Conservation (phyloP, 352 stramenopile species). For the Plasmopara muralis region DNA sequence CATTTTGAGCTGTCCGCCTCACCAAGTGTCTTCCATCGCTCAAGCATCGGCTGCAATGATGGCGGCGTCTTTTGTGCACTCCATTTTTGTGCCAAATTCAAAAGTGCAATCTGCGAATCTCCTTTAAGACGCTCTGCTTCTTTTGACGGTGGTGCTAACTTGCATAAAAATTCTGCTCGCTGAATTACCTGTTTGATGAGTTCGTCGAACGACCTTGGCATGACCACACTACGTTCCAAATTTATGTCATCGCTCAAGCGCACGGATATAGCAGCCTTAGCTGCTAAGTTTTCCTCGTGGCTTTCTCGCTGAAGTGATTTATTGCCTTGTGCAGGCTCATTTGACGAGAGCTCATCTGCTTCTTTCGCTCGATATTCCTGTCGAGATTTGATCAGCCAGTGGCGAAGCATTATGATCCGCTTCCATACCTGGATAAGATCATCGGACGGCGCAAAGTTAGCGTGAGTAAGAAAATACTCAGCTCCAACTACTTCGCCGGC, state of each 20-base stretch:
- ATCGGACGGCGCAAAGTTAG: conserved; percentile 61
- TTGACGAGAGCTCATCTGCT: conserved; percentile 28
- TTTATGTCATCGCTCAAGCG: conserved; percentile 25
- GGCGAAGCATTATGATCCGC: conserved; percentile 65
- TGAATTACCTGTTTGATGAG: conserved; percentile 60
- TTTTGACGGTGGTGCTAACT: conserved; percentile 66
- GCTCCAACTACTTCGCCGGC: conserved; percentile 18
- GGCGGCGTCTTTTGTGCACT: conserved; percentile 74
- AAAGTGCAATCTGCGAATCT: conserved; percentile 68
- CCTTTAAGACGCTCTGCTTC: conserved; percentile 51
- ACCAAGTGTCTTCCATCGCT: conserved; percentile 72
- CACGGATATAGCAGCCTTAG: background rate
- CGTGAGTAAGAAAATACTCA: conserved; percentile 37
- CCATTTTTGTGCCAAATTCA: conserved; percentile 84
- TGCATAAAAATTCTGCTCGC: conserved; percentile 66
- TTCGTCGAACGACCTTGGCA: conserved; percentile 63
- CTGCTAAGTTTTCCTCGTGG: background rate
- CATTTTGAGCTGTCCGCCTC: conserved; percentile 79
- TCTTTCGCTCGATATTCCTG: conserved; percentile 72
- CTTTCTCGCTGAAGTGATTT: background rate
- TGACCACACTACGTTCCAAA: conserved; percentile 51
- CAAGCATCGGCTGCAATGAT: conserved; percentile 80
- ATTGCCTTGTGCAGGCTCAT: conserved; percentile 2
- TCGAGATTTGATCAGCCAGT: conserved; percentile 78
- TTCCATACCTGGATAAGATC: conserved; percentile 75